Conservation (phyloP, 148 eudicot genomes). For the Linanthus parryae region DNA sequence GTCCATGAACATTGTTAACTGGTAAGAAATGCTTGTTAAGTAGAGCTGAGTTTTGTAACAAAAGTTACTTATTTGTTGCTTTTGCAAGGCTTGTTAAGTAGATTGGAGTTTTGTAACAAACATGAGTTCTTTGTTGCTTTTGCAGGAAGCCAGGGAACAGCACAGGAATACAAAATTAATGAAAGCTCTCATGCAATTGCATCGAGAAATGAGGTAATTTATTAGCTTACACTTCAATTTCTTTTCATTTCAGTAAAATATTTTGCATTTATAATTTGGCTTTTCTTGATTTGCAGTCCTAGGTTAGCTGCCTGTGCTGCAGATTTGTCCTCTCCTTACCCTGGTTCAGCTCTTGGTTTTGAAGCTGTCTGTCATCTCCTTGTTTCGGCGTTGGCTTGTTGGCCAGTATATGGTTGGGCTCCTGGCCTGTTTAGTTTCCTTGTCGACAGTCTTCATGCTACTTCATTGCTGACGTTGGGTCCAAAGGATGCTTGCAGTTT, state of each 20-base stretch:
- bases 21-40: too few species aligned
- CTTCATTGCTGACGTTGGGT: constrained; percentile 73
- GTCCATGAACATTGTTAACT: too few species aligned
- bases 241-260: not conserved
- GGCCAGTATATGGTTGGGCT: constrained; percentile 96
- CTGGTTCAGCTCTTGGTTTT: constrained; percentile 70
- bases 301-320: constrained; percentile 79
- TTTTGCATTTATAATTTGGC: not conserved
- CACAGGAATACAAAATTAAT: constrained; percentile 87
- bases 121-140: constrained; percentile 9
- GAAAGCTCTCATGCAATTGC: constrained; percentile 80
- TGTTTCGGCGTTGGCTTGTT: constrained; percentile 90
- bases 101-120: too few species aligned
- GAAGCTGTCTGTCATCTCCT: constrained; percentile 87
- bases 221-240: not conserved
- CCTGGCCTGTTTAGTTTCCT: constrained; percentile 88
- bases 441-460: constrained; percentile 80
- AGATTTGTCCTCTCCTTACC: constrained; percentile 66
- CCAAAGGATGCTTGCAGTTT: constrained; percentile 93
- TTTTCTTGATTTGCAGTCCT: constrained; percentile 55
- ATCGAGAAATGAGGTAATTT: constrained; percentile 80
- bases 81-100: too few species aligned
- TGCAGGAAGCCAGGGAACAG: constrained; percentile 86
- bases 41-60: too few species aligned
- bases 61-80: too few species aligned